Percentiles rank a stretch among this genome's conserved stretches.
phyloP scores from a whole-genome alignment of 257 asterid species.

The Solanum lycopersicoides region DNA sequence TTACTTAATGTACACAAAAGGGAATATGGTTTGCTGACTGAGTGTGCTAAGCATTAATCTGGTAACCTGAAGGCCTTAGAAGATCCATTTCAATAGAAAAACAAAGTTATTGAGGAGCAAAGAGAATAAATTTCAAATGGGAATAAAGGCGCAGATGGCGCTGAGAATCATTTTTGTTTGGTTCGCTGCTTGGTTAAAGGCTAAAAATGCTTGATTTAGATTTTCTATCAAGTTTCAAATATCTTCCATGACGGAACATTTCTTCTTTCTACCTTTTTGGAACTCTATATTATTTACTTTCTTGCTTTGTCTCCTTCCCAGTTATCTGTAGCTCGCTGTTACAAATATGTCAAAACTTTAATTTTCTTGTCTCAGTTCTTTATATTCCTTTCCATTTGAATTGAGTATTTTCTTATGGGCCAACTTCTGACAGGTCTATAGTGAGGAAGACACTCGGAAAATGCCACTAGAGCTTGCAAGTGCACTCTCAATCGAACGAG shows the following conservation, averaged over 20 bases:
- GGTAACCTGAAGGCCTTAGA: not conserved
- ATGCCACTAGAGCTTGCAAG: constrained; percentile 96
- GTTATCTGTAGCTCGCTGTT: not conserved
- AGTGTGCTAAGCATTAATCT: not conserved
- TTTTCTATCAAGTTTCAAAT: not conserved
- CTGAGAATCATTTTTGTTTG: not conserved
- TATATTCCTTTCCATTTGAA: not conserved
- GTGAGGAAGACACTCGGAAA: constrained; percentile 62
- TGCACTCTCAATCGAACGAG: constrained; percentile 91
- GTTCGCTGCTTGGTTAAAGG: not conserved
- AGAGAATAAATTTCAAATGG: not conserved
- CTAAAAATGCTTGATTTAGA: not conserved
- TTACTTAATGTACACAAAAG: not conserved
- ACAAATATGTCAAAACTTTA: not conserved
- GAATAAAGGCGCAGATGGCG: not conserved
- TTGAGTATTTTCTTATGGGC: not conserved
- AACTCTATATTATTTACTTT: not conserved
- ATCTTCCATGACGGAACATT: not conserved
- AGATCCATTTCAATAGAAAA: not conserved
- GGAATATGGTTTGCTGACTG: not conserved
- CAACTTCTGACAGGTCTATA: constrained; percentile 30
- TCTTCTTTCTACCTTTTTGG: not conserved
- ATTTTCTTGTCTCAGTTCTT: not conserved
- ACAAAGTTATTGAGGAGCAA: not conserved
- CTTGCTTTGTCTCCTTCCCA: not conserved